phyloP scores from a whole-genome alignment of 2,329 filamentous ascomycete genomes.

The Colletotrichum zoysiae region DNA sequence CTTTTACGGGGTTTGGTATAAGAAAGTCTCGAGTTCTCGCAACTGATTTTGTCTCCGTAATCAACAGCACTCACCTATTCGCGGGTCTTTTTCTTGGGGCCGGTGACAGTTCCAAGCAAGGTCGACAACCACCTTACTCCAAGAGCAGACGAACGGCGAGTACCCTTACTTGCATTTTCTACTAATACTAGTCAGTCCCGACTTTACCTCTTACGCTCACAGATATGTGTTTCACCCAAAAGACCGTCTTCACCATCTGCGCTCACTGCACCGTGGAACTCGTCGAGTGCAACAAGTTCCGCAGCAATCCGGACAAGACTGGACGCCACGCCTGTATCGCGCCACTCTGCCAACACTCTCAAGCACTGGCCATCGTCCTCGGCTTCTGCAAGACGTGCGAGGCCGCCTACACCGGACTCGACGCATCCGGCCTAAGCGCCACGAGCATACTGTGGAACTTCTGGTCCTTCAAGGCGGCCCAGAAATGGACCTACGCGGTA shows the following conservation, averaged over 20 bases:
- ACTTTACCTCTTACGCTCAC: background rate
- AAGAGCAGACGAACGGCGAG: background rate
- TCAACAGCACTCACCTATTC: background rate
- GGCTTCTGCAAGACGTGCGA: conserved; percentile 32
- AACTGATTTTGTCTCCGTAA: background rate
- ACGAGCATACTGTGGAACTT: conserved; percentile 15
- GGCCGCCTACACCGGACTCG: conserved; percentile 1
- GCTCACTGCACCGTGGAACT: conserved; percentile 15
- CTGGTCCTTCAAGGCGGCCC: conserved; percentile 33
- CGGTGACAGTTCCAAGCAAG: background rate
- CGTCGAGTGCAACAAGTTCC: conserved; percentile 1
- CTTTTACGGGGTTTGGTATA: background rate
- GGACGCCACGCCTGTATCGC: conserved; percentile 7
- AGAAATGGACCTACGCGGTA: conserved; percentile 8
- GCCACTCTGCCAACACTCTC: conserved; percentile 23
- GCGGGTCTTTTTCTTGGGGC: background rate
- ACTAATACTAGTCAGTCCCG: background rate
- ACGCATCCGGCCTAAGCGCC: background rate
- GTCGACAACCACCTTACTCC: background rate
- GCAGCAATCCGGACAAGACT: background rate
- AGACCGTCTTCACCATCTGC: conserved; percentile 8
- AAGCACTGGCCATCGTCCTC: conserved; percentile 5
- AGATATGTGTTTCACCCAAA: conserved; percentile 14
- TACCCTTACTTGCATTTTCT: background rate
- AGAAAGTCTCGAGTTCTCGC: background rate